Evolutionary conservation across 2,329 filamentous ascomycete species (phyloP), one percentile per base, ranked within the genome.

Genomic region (Lecanicillium sp.): DNA sequence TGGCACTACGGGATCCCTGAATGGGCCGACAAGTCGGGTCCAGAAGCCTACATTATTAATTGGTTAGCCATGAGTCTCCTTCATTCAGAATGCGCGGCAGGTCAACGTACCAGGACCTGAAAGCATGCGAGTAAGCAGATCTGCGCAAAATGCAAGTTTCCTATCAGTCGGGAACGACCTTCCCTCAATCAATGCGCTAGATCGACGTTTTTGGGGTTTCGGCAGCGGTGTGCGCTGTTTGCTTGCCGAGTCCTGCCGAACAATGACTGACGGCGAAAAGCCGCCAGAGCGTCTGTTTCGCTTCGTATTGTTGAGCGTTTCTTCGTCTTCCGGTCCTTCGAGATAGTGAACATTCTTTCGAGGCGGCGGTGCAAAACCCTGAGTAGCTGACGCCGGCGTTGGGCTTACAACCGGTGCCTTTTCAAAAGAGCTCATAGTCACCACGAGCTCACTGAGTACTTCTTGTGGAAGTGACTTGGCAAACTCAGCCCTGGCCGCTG

Each of bases 11-110:
- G 76, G 70, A 17, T 79, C 68, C 32, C 68, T 70, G 55, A 81
- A 80, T 0, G 75, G 73, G 0, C 74, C 74, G 3, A 80, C 75
- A 1, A 80, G 64, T n/a, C 76, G 71, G 0, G 77, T 80, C 77
- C 77, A 81, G 53, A 77, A 80, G 6, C 77, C 75, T 78, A 37
- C 14, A 28, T 11, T 19, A 9, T 9, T 30, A 29, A 18, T 4
- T 6, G n/a, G 37, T 47, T 33, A 45, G 36, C 29, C 15, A 36
- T 17, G 17, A 11, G 7, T 9, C 43, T 43, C 29, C 32, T 33
- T 15, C 15, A n/a, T n/a, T n/a, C n/a, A n/a, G n/a, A n/a, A n/a
- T n/a, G n/a, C n/a, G n/a, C n/a, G n/a, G n/a, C n/a, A n/a, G n/a
- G n/a, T n/a, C 2, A 15, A 43, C 56, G 46, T 62, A 75, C 73